Evolutionary conservation across 1,284 basidiomycete species (phyloP), one percentile per base, ranked within the genome.

Genomic region (Gymnopus androsaceus): DNA sequence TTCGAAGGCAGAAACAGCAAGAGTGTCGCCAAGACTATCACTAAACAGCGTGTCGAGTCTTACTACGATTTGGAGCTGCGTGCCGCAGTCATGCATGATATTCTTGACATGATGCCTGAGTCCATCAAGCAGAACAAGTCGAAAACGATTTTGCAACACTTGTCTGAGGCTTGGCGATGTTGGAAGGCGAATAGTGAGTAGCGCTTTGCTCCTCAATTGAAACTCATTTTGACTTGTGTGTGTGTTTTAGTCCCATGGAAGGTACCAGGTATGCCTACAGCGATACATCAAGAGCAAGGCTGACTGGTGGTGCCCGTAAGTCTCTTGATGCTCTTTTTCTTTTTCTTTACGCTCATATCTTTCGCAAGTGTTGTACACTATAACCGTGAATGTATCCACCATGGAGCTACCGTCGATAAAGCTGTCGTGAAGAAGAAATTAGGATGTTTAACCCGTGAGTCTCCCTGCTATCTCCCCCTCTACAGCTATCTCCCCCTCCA

Each of bases 231-330:
- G n/a, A n/a, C n/a, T n/a, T n/a, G n/a, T n/a, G n/a, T n/a, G n/a
- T n/a, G n/a, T 25, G 30, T 40, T 56, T 0, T 52, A 82, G 81
- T 95, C 65, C 95, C 94, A 21, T 96, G 95, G 94, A 95, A 95
- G 72, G 94, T 96, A 4, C 94, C 93, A 11, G 94, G 94, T 51
- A 96, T 97, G 92, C 94, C 97, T 0, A 96, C 95, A 0, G 93
- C 90, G 97, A 51, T 99, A 99, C 75, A 96, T 99, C 83, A 99
- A 99, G 83, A 92, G 88, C 74, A 99, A 99, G 80, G 92, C 94
- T 9, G 97, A 99, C 71, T 98, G 95, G 95, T 99, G 95, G 95
- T 92, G 91, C 63, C 97, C 93, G 73, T 93, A 82, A 59, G 90
- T 87, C 4, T 21, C 27, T 2, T 33, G 31, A 28, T 27, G 46